Percentiles rank a stretch among this genome's conserved stretches.
These are phyloP conservation scores for Ramalina intermedia DNA, from an alignment of 495 filamentous ascomycete species.

Conservation along the genomic window DNA sequence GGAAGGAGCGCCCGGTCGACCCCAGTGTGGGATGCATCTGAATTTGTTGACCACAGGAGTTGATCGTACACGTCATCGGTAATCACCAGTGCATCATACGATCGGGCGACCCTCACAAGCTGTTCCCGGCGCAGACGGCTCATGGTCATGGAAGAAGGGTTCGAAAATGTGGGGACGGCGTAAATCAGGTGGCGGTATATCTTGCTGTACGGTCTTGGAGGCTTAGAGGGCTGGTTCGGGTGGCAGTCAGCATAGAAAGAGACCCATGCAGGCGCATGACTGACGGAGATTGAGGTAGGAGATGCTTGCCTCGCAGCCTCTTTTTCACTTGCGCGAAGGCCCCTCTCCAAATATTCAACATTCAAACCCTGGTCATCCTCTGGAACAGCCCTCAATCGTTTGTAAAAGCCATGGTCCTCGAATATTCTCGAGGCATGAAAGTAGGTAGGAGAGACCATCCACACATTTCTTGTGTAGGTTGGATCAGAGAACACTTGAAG, in stretches of 20 bases:
- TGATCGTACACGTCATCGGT: constrained; percentile 87
- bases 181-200: constrained; percentile 79
- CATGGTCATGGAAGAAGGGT: constrained; percentile 67
- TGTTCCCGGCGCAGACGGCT: constrained; percentile 41
- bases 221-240: constrained; percentile 25
- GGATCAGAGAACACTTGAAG: constrained; percentile 68
- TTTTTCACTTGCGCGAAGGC: constrained; percentile 27
- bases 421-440: constrained; percentile 66
- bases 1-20: constrained; percentile 40
- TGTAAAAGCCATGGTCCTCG: constrained; percentile 56
- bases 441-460: constrained; percentile 70
- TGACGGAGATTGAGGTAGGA: not conserved
- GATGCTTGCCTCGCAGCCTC: constrained; percentile 10
- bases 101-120: constrained; percentile 53
- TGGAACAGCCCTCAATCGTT: constrained; percentile 45
- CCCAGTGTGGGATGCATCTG: constrained; percentile 5
- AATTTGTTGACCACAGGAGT: constrained; percentile 50
- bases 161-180: constrained; percentile 66
- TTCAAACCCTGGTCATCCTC: constrained; percentile 68
- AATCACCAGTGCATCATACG: constrained; percentile 64
- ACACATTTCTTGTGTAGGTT: constrained; percentile 56
- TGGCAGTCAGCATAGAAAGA: not conserved
- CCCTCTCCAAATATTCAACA: constrained; percentile 38
- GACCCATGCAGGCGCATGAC: too few species aligned
- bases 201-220: constrained; percentile 36